Conservation (phyloP, 371 early-diverging fungal species). For the Lichtheimia corymbifera region DNA sequence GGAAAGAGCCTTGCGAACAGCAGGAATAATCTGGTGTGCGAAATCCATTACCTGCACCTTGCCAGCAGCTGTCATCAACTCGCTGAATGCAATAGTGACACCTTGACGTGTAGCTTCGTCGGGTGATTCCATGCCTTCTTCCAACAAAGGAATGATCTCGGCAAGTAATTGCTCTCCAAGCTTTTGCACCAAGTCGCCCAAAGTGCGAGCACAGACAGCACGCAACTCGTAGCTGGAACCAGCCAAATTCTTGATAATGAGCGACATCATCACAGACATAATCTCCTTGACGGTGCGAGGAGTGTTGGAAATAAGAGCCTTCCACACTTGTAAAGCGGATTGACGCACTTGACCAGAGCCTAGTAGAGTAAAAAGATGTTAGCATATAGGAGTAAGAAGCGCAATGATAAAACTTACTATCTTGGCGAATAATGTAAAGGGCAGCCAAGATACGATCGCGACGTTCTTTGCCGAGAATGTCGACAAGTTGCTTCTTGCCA, state of each 20-base stretch:
- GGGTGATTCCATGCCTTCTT: constrained; percentile 72
- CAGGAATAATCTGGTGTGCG: constrained; percentile 77
- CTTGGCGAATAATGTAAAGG: constrained; percentile 90
- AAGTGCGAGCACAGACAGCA: constrained; percentile 84
- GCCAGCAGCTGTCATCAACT: constrained; percentile 87
- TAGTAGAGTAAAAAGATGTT: constrained; percentile 7
- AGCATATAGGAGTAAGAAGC: neutral
- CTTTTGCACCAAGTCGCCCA: constrained; percentile 95
- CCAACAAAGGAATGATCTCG: constrained; percentile 88
- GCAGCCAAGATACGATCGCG: constrained; percentile 89
- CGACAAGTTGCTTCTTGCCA: constrained; percentile 69
- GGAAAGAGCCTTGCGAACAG: constrained; percentile 79
- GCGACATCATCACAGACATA: constrained; percentile 81
- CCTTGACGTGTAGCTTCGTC: constrained; percentile 80
- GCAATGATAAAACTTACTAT: constrained; percentile 39
- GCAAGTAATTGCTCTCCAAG: constrained; percentile 88
- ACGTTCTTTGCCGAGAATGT: constrained; percentile 85
- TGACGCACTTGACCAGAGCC: constrained; percentile 86
- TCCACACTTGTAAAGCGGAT: constrained; percentile 91
- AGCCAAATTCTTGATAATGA: constrained; percentile 82
- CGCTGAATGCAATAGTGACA: constrained; percentile 90
- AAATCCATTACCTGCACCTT: constrained; percentile 83
- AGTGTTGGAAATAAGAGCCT: constrained; percentile 92
- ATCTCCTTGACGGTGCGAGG: constrained; percentile 96
- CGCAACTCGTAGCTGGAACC: constrained; percentile 73